Base-by-base conservation (phyloP, 331 rosid species). In the Pyrus hybrid region DNA sequence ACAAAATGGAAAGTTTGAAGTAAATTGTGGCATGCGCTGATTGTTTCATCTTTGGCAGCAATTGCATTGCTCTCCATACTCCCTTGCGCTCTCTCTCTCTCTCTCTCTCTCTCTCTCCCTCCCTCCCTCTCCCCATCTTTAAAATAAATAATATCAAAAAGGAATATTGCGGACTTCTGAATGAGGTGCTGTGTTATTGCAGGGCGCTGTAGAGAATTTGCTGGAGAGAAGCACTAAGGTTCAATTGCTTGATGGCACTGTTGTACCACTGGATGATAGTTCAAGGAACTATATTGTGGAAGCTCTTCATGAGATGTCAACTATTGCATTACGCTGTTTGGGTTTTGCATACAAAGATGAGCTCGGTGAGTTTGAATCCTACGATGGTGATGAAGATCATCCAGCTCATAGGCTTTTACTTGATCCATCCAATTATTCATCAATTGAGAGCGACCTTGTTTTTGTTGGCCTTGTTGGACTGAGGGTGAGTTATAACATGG, bases 121-220 rank as follows among this genome's bases (percentile, higher is more conserved):
- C 28, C 3, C 28, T 26, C 17, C 66, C 57, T 26, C 28, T 41
- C 17, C 62, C 62, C 72, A 68, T 67, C 22, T 65, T 41, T 41
- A 41, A 37, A 41, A 22, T 4, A n/a, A 58, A 58, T 51, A 54
- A 11, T 28, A 29, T 29, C 54, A 26, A 1, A 17, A 29, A 11
- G 12, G 23, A 63, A 17, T 64, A 4, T 30, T 63, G 35, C 2
- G 20, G 20, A 67, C 43, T 29, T 2, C 3, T 54, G 13, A 76
- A 51, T 58, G 71, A 69, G 72, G 51, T 67, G 43, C 69, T 79
- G n/a, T 75, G 70, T 26, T 76, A 17, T 79, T 67, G 79, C 80
- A 91, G 93, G 96, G 96, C 79, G 96, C 96, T 29, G 96, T 88
- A 0, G 96, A 91, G 75, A 91, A 87, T 79, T 69, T 91, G 69